A percentile compares a stretch with the other conserved stretches of the same genome.
Conservation (phyloP, 2,329 filamentous ascomycete genomes). For the Sphaerulina vaccinii region DNA sequence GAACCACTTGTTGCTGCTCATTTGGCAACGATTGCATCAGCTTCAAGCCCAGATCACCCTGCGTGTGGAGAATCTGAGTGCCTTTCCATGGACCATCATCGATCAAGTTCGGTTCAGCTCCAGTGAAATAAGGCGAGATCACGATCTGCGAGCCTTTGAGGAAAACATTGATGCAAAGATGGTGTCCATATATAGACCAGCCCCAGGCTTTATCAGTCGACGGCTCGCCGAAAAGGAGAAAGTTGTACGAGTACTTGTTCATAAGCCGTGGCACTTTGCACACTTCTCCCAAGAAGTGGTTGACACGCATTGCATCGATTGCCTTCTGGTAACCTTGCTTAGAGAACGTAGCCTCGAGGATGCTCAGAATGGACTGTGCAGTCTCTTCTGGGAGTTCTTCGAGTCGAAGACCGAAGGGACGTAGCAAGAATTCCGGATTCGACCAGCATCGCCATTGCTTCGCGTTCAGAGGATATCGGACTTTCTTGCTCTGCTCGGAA, state of each 20-base stretch:
- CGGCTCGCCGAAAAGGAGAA: slow-evolving; percentile 64
- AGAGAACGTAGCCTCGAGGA: slow-evolving; percentile 62
- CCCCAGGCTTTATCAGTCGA: slow-evolving; percentile 64
- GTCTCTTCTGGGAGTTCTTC: slow-evolving; percentile 57
- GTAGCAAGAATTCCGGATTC: slow-evolving; percentile 72
- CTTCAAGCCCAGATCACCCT: slow-evolving; percentile 63
- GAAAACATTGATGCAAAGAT: slow-evolving; percentile 71
- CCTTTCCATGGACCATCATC: slow-evolving; percentile 63
- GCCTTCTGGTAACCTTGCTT: slow-evolving; percentile 71
- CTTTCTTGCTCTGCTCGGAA: slow-evolving; percentile 48
- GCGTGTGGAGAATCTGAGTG: slow-evolving; percentile 63
- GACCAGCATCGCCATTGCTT: slow-evolving; percentile 70
- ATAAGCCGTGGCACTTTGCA: slow-evolving; percentile 61
- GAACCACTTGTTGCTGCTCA: slow-evolving; percentile 51
- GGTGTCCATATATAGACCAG: slow-evolving; percentile 74
- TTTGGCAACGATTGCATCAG: slow-evolving; percentile 65
- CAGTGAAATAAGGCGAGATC: slow-evolving; percentile 73
- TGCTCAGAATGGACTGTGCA: slow-evolving; percentile 52
- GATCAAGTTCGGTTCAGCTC: slow-evolving; percentile 75
- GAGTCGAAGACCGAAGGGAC: slow-evolving; percentile 66
- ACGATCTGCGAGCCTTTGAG: slow-evolving; percentile 65
- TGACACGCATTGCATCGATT: slow-evolving; percentile 67
- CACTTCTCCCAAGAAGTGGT: slow-evolving; percentile 71
- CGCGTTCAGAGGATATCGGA: slow-evolving; percentile 64
- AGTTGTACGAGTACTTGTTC: slow-evolving; percentile 74